Evolutionary conservation across 2,329 filamentous ascomycete genomes (phyloP), one percentile per base, ranked within the genome.

Genomic region (Colletotrichum acutatum): DNA sequence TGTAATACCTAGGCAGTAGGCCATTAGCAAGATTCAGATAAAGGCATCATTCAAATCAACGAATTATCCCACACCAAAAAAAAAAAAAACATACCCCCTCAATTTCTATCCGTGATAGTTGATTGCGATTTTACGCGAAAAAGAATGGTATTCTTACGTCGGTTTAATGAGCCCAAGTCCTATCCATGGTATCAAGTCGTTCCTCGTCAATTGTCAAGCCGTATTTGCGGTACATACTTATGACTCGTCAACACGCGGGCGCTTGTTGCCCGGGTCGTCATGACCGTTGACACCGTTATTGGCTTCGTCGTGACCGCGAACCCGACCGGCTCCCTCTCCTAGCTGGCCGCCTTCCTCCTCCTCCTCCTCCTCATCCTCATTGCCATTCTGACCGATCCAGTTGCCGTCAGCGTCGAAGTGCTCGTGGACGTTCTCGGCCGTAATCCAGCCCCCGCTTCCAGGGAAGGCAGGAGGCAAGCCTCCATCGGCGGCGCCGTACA

Each of bases 341-440:
- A 92, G 84, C 68, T 86, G 86, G 58, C 86, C 89, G 30, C 83
- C 83, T 2, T 76, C 84, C 72, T 80, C 86, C 53, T 77, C 85
- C 9, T 76, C 84, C 72, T 80, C 86, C 53, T 77, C 85, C 9
- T 79, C 83, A 7, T 79, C 83, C 3, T 79, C 83, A 11, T 79
- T 78, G 1, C 79, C 81, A 8, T 64, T 75, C 7, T 74, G 78
- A 0, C 85, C 89, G 75, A 93, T 92, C 89, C 93, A 96, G 79
- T 96, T 95, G 3, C 94, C 94, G 9, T 95, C 89, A 74, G 89
- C 91, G 77, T 97, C 94, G 82, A 97, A 94, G 79, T 91, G 97
- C 76, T 97, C 90, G 75, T 93, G 87, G 80, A 97, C 92, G 78
- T 98, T 98, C 69, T 98, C 96, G 9, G 94, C 93, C 19, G 96